Evolutionary conservation across 2,329 filamentous ascomycete genomes (phyloP).

Genomic region (Neurospora sp.): DNA sequence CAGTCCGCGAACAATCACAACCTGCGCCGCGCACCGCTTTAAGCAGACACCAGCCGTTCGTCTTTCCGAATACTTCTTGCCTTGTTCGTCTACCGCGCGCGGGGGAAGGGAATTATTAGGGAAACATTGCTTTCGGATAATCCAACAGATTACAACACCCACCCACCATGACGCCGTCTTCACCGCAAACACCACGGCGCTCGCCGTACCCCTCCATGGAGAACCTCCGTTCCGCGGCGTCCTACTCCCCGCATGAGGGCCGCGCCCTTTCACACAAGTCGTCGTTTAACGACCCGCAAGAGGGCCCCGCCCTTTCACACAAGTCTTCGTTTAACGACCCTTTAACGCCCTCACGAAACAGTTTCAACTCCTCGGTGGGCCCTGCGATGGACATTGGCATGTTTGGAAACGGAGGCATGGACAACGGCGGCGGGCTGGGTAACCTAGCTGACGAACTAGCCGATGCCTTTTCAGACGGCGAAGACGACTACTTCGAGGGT

Average conservation of each 20-base stretch:
- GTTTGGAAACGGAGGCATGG: conserved; percentile 30
- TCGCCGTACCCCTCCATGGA: conserved; percentile 51
- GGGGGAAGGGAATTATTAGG: not conserved
- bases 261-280: conserved; percentile 40
- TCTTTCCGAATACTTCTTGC: not conserved
- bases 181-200: conserved; percentile 47
- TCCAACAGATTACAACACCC: conserved; percentile 9
- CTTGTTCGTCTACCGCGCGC: not conserved
- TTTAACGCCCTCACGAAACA: conserved; percentile 36
- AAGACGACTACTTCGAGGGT: conserved; percentile 41
- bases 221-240: conserved; percentile 28
- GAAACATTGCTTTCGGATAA: not conserved
- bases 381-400: conserved; percentile 32
- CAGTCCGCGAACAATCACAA: not conserved
- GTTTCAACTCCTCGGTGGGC: conserved; percentile 37
- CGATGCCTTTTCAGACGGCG: conserved; percentile 58
- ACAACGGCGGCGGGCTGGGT: conserved; percentile 45
- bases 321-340: conserved; percentile 38
- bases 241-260: conserved; percentile 32
- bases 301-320: conserved; percentile 37
- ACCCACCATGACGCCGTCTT: conserved; percentile 28
- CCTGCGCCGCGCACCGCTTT: conserved; percentile 17
- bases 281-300: conserved; percentile 27
- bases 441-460: conserved; percentile 76
- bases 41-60: not conserved